phyloP scores from a whole-genome alignment of 2,329 filamentous ascomycete genomes.

The Acrocalymma vagum region DNA sequence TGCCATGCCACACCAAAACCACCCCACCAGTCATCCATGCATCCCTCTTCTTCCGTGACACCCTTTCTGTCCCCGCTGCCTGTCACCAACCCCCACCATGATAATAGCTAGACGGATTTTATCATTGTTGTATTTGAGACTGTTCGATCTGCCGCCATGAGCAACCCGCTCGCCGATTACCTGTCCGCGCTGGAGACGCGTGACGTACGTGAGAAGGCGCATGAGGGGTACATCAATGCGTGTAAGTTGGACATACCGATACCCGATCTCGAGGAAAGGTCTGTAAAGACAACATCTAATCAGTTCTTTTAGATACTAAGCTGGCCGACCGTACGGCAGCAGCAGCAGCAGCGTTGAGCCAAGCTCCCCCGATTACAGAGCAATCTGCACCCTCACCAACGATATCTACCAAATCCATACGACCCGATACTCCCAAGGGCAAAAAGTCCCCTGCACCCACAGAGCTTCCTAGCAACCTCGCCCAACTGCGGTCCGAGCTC shows the following conservation, averaged over 20 bases:
- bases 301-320: conserved; percentile 56
- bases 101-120: conserved; percentile 9
- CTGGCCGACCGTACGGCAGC: conserved; percentile 56
- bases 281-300: conserved; percentile 9
- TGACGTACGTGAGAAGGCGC: conserved; percentile 73
- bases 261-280: not conserved
- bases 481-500: conserved; percentile 67
- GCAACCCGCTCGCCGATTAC: conserved; percentile 85
- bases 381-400: conserved; percentile 22
- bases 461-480: conserved; percentile 27
- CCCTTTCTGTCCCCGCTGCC: conserved; percentile 18
- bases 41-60: conserved; percentile 16
- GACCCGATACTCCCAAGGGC: conserved; percentile 29
- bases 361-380: conserved; percentile 28
- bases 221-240: conserved; percentile 76
- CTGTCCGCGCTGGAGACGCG: conserved; percentile 75
- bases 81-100: conserved; percentile 31
- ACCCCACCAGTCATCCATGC: conserved; percentile 17
- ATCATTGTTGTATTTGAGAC: conserved; percentile 5
- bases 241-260: conserved; percentile 63
- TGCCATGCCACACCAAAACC: no score
- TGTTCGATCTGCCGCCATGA: conserved; percentile 56
- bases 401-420: conserved; percentile 28
- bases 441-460: conserved; percentile 23
- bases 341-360: conserved; percentile 38